Percentiles rank a stretch among this genome's conserved stretches.
These are phyloP conservation scores for Porphyrellus cyaneotinctus DNA, from an alignment of 768 basidiomycete species.

Conservation along the genomic window DNA sequence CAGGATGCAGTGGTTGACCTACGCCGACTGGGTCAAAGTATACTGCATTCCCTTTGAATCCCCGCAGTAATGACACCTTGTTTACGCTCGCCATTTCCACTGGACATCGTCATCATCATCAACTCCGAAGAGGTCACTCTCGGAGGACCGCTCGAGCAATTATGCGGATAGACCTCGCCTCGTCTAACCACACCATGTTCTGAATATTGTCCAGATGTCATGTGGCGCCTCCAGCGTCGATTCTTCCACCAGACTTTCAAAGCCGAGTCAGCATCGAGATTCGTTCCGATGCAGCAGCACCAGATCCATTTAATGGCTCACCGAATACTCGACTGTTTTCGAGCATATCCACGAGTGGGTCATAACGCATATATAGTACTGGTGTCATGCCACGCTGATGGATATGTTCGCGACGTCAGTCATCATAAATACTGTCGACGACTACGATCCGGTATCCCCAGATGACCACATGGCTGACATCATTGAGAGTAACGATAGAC, in stretches of 20 bases:
- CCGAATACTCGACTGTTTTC: constrained; percentile 3
- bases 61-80: too few species aligned
- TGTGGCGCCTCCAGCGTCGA: constrained; percentile 13
- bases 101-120: constrained; percentile 12
- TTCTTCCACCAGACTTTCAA: constrained; percentile 21
- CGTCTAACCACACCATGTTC: too few species aligned
- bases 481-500: constrained; percentile 8
- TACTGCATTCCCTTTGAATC: constrained; percentile 1
- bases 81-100: constrained; percentile 12
- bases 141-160: constrained; percentile 18
- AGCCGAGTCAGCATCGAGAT: constrained; percentile 8
- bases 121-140: constrained; percentile 12
- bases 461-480: constrained; percentile 12
- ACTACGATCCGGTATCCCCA: constrained; percentile 15
- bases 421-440: constrained; percentile 16
- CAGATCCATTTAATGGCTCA: constrained; percentile 7
- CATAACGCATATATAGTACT: constrained; percentile 10
- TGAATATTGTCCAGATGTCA: too few species aligned
- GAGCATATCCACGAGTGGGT: constrained; percentile 12
- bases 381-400: neutral
- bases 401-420: constrained; percentile 25
- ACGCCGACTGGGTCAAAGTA: constrained; percentile 10
- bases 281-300: constrained; percentile 13
- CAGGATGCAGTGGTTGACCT: constrained; percentile 12
- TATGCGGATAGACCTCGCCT: too few species aligned